Conservation (phyloP, 441 rosid genomes). For the Pelargonium fulgidum region DNA sequence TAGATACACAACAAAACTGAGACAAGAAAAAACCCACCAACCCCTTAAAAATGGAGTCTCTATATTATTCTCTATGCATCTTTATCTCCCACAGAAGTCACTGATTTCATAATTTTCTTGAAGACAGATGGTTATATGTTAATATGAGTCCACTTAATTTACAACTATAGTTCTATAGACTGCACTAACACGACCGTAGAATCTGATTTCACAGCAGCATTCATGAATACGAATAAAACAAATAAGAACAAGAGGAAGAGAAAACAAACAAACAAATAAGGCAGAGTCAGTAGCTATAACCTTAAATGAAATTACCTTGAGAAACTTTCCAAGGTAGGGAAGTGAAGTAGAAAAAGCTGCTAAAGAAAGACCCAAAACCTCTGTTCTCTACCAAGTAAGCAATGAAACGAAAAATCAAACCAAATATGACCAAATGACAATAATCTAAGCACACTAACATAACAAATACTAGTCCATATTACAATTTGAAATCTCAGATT, state of each 20-base stretch:
- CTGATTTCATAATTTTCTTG: not conserved
- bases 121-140: not conserved
- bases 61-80: no score
- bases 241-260: no score
- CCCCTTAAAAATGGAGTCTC: not conserved
- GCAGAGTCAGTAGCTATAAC: no score
- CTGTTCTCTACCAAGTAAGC: conserved; percentile 47
- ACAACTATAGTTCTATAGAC: no score
- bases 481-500: conserved; percentile 11
- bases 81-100: no score
- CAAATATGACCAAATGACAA: not conserved
- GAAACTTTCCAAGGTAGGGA: conserved; percentile 79
- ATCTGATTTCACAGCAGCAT: no score
- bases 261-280: not conserved
- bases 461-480: no score
- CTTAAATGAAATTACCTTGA: conserved; percentile 39
- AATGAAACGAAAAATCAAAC: not conserved
- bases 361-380: conserved; percentile 67
- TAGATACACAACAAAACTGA: not conserved
- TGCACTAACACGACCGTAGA: no score
- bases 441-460: not conserved
- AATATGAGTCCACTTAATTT: no score
- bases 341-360: conserved; percentile 71
- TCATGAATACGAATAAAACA: no score
- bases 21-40: not conserved